Percentiles rank a stretch among this genome's conserved stretches.
Evolutionary conservation across 164 flowering plant species (phyloP).

Genomic region (Vitis labrusca): DNA sequence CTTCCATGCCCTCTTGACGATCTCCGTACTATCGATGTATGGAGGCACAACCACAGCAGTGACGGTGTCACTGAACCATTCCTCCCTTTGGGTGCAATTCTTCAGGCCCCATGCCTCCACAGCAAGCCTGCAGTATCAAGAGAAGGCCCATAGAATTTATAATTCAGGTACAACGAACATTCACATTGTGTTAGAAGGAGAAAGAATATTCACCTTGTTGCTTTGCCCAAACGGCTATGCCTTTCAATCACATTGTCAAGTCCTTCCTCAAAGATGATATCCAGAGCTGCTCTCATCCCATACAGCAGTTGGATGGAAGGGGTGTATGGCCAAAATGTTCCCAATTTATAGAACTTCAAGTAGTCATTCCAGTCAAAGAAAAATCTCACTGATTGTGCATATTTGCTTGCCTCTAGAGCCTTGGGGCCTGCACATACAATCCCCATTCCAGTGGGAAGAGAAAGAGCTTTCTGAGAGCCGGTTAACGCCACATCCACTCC

Average conservation of each 20-base stretch:
- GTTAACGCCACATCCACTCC: conserved; percentile 95
- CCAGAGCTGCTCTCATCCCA: conserved; percentile 91
- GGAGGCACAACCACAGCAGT: conserved; percentile 95
- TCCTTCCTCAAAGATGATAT: conserved; percentile 92
- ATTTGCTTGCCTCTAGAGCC: conserved; percentile 86
- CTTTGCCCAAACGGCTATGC: conserved; percentile 80
- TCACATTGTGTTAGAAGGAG: not conserved
- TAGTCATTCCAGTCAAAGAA: conserved; percentile 98
- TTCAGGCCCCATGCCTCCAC: conserved; percentile 99
- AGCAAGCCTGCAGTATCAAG: conserved; percentile 61
- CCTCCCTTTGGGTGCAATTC: conserved; percentile 91
- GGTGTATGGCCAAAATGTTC: conserved; percentile 97
- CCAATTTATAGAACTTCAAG: conserved; percentile 87
- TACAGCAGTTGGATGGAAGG: conserved; percentile 93
- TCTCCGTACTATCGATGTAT: conserved; percentile 78
- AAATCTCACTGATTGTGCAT: conserved; percentile 83
- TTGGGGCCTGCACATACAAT: conserved; percentile 94
- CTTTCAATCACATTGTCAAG: conserved; percentile 91
- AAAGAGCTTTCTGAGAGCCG: conserved; percentile 96
- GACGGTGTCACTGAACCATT: conserved; percentile 94
- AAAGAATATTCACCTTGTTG: conserved; percentile 62
- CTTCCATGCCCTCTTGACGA: conserved; percentile 88
- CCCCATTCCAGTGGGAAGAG: conserved; percentile 97
- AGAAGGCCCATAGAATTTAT: not conserved
- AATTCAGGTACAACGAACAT: not conserved